Percentiles rank a stretch among this genome's conserved stretches.
phyloP scores from a whole-genome alignment of 768 basidiomycete genomes.

The Dacryopinax spathularia region DNA sequence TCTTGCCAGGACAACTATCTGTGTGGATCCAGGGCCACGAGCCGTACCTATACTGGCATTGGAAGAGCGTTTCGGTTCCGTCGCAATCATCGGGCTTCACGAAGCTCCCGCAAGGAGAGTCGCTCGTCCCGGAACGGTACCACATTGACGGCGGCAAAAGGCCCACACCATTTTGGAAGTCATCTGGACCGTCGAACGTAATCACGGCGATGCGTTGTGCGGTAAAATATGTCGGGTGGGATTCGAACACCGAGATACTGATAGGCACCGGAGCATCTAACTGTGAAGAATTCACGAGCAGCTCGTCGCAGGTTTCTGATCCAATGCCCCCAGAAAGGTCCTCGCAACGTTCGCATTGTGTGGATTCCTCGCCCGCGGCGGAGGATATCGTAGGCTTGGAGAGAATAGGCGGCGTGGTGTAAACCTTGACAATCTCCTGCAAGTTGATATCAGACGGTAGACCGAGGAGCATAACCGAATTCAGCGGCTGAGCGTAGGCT shows the following conservation, averaged over 20 bases:
- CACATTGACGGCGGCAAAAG: background rate
- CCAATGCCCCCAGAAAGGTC: background rate
- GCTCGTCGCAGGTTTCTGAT: background rate
- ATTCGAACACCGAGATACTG: background rate
- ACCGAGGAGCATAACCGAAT: background rate
- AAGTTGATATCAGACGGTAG: background rate
- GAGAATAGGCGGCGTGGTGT: background rate
- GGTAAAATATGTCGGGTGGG: background rate
- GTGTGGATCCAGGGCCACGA: background rate
- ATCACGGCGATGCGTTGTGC: background rate
- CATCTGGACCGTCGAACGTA: background rate
- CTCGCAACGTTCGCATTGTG: too few species aligned
- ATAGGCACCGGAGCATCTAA: background rate
- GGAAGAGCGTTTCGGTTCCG: background rate
- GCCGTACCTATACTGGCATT: background rate
- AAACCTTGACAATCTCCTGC: background rate
- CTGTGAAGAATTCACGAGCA: background rate
- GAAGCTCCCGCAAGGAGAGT: background rate
- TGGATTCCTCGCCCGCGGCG: too few species aligned
- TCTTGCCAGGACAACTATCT: background rate
- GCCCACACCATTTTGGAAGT: background rate
- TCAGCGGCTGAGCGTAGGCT: too few species aligned
- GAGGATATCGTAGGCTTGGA: background rate
- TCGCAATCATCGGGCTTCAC: background rate
- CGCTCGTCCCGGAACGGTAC: background rate